Evolutionary conservation across 1,284 basidiomycete genomes (phyloP), one percentile per base, ranked within the genome.

Genomic region (Ceratorhiza oryzae-sativae): DNA sequence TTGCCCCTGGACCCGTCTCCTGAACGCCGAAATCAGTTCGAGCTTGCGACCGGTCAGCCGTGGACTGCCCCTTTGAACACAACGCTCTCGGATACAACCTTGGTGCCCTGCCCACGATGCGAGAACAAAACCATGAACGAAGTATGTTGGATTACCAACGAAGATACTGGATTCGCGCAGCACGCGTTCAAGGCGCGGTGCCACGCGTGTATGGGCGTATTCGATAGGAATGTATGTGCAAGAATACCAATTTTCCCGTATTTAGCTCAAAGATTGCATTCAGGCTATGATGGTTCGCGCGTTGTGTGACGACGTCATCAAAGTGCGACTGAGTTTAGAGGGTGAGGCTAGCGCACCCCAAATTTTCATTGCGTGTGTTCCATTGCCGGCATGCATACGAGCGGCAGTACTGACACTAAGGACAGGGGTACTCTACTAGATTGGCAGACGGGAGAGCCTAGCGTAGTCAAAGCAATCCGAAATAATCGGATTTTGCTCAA

Each of bases 1-100:
- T 36, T 72, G 15, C 63, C 75, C 5, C 63, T 73, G 8, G 58
- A 63, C 18, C 75, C 75, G 4, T 59, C 63, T n/a, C 49, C 60
- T 15, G 63, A 71, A 32, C 68, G 72, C 0, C 51, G 67, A 30
- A 10, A 34, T 1, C 68, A 46, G 30, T 76, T 76, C 71, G 67
- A 72, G n/a, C 55, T 58, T 3, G 53, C 60, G 9, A 72, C 75
- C 1, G 62, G 65, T 2, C 59, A 75, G 23, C 72, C 70, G 2
- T 76, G 53, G 36, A n/a, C 39, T 10, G 56, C 32, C 12, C 51
- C 63, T 9, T 27, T 71, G 0, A 48, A 59, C 27, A 73, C 72
- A n/a, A 70, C 56, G 1, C 25, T 23, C 0, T 32, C 49, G 3
- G 61, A 72, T 34, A 62, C 60, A 3, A 56, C 61, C 2, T 36